A percentile compares a stretch with the other conserved stretches of the same genome.
Evolutionary conservation across 495 filamentous ascomycete genomes (phyloP).

Genomic region (Aspergillus cavernicola): DNA sequence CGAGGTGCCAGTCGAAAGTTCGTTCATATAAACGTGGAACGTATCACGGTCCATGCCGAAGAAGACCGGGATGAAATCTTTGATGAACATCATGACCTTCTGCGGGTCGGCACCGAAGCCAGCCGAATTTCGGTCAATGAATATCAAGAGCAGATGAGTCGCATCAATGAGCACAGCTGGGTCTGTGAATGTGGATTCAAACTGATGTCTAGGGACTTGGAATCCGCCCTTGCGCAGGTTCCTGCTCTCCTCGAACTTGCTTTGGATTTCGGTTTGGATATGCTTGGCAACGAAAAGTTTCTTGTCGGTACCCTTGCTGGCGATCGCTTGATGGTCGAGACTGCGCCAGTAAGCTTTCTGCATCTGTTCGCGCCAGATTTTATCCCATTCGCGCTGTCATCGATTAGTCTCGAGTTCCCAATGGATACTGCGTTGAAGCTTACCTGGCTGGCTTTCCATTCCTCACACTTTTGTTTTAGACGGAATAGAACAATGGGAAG

Average conservation of each 20-base stretch:
- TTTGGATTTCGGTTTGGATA: conserved; percentile 78
- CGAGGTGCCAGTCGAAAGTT: conserved; percentile 58
- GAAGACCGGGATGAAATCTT: conserved; percentile 83
- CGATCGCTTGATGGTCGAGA: conserved; percentile 91
- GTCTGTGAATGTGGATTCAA: conserved; percentile 68
- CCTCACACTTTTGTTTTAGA: conserved; percentile 89
- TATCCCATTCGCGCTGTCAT: conserved; percentile 87
- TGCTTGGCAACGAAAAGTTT: conserved; percentile 83
- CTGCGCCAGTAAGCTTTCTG: conserved; percentile 89
- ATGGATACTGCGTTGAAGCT: not conserved
- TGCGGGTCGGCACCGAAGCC: conserved; percentile 69
- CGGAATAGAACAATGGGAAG: conserved; percentile 82
- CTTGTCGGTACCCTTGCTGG: conserved; percentile 79
- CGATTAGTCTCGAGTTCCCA: not conserved
- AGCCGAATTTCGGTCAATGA: conserved; percentile 62
- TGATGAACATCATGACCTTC: conserved; percentile 76
- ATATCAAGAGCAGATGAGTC: conserved; percentile 72
- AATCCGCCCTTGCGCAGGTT: conserved; percentile 58
- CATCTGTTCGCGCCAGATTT: conserved; percentile 94
- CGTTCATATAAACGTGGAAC: conserved; percentile 72
- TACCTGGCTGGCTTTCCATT: conserved; percentile 88
- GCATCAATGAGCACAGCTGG: conserved; percentile 76
- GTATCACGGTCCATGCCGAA: conserved; percentile 76
- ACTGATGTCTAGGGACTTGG: conserved; percentile 65
- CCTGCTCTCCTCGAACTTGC: conserved; percentile 80